Evolutionary conservation across 148 eudicot genomes (phyloP).

Genomic region (Diospyros lotus): DNA sequence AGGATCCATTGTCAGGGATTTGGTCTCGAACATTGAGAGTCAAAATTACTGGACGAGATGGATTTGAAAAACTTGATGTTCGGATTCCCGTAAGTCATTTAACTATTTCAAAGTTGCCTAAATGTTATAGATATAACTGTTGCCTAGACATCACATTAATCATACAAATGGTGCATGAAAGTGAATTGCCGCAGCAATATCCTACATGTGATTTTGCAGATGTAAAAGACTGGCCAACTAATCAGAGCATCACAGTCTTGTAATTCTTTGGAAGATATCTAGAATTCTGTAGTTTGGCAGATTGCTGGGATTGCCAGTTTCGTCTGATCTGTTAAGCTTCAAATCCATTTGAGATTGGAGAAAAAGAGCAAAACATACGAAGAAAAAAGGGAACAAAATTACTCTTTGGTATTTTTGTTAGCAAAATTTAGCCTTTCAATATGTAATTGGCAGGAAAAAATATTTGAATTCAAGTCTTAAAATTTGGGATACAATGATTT

Average conservation of each 20-base stretch:
- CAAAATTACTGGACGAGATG: constrained; percentile 77
- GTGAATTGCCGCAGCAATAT: background rate
- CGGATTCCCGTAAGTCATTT: constrained; percentile 75
- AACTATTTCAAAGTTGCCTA: background rate
- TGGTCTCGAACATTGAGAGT: constrained; percentile 84
- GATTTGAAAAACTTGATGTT: constrained; percentile 80
- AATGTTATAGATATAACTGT: background rate
- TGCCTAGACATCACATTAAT: background rate
- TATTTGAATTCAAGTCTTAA: no score
- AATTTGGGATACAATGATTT: no score
- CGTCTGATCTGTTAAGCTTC: constrained; percentile 2
- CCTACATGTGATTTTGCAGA: background rate
- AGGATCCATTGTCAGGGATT: constrained; percentile 47
- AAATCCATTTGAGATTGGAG: background rate
- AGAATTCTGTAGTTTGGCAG: constrained; percentile 1
- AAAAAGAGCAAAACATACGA: background rate
- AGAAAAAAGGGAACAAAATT: background rate
- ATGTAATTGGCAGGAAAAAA: no score
- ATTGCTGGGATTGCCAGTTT: background rate
- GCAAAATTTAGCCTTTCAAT: no score
- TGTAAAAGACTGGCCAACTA: background rate
- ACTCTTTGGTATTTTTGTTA: background rate
- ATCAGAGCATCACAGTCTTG: background rate
- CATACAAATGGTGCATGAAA: constrained; percentile 1
- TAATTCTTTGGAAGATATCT: background rate